phyloP scores from a whole-genome alignment of 306 rosid species.

The Sindora glabra region DNA sequence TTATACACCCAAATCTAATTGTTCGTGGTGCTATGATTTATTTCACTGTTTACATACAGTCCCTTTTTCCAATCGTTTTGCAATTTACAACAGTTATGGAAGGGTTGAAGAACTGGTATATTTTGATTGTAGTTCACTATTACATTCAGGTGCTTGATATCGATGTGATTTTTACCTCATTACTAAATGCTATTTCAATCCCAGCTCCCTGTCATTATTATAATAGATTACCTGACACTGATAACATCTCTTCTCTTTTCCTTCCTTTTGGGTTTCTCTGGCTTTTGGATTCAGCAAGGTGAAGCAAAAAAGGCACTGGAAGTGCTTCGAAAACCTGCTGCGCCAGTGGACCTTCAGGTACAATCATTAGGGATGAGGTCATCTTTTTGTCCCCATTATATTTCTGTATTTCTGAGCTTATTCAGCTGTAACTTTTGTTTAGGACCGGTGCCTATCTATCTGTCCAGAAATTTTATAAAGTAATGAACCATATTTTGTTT shows the following conservation, averaged over 20 bases:
- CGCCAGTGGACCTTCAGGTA: conserved; percentile 83
- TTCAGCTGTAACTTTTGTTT: neutral
- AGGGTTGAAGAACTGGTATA: conserved; percentile 90
- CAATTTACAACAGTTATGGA: conserved; percentile 72
- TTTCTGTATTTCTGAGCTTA: neutral
- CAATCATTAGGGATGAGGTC: neutral
- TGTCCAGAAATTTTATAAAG: neutral
- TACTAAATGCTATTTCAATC: neutral
- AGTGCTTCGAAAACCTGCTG: conserved; percentile 84
- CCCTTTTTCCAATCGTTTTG: conserved; percentile 12
- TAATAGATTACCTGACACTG: conserved; percentile 7
- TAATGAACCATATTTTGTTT: conserved; percentile 4
- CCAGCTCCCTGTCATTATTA: neutral
- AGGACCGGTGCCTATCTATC: neutral
- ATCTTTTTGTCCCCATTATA: neutral
- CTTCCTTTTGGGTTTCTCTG: neutral
- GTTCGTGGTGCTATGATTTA: neutral
- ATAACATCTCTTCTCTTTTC: neutral
- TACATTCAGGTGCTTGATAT: conserved; percentile 77
- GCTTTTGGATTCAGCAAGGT: conserved; percentile 63
- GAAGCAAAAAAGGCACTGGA: conserved; percentile 93
- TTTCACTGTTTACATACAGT: too few relatives aligned
- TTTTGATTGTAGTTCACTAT: conserved; percentile 90
- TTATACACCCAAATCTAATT: neutral
- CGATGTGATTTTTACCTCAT: neutral